Evolutionary conservation across 805 yeast genomes (phyloP).

Genomic region (Hanseniaspora nectarophila): DNA sequence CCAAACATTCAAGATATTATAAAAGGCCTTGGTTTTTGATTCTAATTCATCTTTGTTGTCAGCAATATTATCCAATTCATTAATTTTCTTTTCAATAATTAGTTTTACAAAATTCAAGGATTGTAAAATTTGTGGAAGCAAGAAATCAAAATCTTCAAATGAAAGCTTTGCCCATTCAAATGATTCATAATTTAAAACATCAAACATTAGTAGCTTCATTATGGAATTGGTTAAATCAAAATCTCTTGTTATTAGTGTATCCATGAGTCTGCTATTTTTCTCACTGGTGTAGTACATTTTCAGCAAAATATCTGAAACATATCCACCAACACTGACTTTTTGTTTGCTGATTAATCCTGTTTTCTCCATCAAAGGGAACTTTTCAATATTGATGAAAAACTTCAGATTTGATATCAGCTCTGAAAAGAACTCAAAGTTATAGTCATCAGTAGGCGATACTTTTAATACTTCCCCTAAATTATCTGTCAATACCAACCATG

Average conservation of each 20-base stretch:
- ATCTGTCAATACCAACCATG: constrained; percentile 1
- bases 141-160: not conserved
- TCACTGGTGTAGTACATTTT: constrained; percentile 7
- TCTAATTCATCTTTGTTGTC: not conserved
- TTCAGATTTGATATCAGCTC: not conserved
- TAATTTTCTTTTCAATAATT: not conserved
- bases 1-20: not conserved
- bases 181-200: not conserved
- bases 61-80: not conserved
- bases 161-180: not conserved
- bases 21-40: not conserved
- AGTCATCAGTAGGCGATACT: not conserved
- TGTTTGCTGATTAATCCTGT: not conserved
- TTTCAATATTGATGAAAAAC: not conserved
- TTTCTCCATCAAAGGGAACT: not conserved
- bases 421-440: not conserved
- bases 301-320: constrained; percentile 7
- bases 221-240: not conserved
- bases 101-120: constrained; percentile 5
- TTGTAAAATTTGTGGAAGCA: constrained; percentile 1
- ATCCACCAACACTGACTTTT: not conserved
- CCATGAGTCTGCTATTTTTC: constrained; percentile 1
- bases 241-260: not conserved
- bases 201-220: not conserved
- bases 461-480: constrained; percentile 5